A percentile compares a stretch with the other conserved stretches of the same genome.
Conservation (phyloP, 345 rosid genomes). For the Pistacia atlantica region DNA sequence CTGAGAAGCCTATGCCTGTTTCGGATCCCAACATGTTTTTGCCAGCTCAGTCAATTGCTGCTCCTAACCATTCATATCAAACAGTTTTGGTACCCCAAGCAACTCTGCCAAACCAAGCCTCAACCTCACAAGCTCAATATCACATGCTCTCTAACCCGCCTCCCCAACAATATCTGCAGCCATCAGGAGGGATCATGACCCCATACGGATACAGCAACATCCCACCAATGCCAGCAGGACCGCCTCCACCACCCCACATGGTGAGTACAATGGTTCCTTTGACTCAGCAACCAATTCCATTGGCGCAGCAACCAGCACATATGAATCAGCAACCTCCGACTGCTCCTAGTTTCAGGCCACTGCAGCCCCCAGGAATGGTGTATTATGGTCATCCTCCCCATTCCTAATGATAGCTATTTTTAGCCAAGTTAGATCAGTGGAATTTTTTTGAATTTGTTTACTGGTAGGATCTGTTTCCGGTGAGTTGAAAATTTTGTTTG, state of each 20-base stretch:
- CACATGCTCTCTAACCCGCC: conserved; percentile 60
- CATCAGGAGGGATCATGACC: conserved; percentile 48
- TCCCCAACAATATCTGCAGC: conserved; percentile 60
- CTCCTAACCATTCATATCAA: conserved; percentile 47
- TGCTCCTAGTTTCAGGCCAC: conserved; percentile 62
- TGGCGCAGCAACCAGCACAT: conserved; percentile 29
- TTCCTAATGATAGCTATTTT: conserved; percentile 40
- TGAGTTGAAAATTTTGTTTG: conserved; percentile 22
- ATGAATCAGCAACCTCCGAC: conserved; percentile 42
- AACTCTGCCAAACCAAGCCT: conserved; percentile 44
- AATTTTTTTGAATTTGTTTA: conserved; percentile 3
- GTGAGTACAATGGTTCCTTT: conserved; percentile 52
- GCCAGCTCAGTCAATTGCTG: conserved; percentile 39
- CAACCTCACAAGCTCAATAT: conserved; percentile 58
- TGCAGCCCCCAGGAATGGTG: conserved; percentile 71
- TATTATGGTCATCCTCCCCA: conserved; percentile 66
- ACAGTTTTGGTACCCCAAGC: conserved; percentile 41
- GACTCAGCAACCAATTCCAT: conserved; percentile 39
- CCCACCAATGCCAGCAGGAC: conserved; percentile 63
- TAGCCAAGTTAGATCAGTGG: conserved; percentile 26
- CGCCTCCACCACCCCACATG: conserved; percentile 48
- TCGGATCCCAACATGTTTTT: conserved; percentile 49
- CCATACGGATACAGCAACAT: conserved; percentile 63
- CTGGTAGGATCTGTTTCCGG: conserved; percentile 8
- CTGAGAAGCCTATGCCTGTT: conserved; percentile 43